Evolutionary conservation across 2,329 filamentous ascomycete genomes (phyloP).

Genomic region (Diaporthe amygdali): DNA sequence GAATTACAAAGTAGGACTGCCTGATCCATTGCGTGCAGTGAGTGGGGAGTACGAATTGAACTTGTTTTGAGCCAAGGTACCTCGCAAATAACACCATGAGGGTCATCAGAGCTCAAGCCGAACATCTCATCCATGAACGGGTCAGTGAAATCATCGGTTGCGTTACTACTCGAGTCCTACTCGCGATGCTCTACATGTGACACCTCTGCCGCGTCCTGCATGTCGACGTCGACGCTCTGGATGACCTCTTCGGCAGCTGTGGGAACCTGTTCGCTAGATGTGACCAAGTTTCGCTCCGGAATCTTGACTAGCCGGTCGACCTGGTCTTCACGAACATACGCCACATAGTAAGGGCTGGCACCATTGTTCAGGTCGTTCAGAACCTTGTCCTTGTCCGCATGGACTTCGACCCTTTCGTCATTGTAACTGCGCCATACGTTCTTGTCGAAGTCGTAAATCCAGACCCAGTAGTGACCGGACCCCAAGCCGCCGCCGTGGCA

Average conservation of each 20-base stretch:
- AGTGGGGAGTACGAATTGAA: too few species aligned
- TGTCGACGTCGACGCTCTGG: constrained; percentile 2
- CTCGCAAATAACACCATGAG: too few species aligned
- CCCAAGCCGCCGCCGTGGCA: constrained; percentile 79
- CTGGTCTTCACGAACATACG: constrained; percentile 38
- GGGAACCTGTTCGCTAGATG: neutral
- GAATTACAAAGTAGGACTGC: neutral
- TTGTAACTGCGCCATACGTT: constrained; percentile 93
- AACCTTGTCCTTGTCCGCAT: constrained; percentile 69
- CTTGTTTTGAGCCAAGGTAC: too few species aligned
- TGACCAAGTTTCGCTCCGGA: neutral
- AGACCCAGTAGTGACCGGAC: constrained; percentile 95
- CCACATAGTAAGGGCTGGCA: constrained; percentile 67
- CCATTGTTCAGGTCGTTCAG: constrained; percentile 69
- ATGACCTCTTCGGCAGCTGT: neutral
- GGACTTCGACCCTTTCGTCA: constrained; percentile 78
- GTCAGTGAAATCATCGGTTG: neutral
- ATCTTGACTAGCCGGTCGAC: constrained; percentile 32
- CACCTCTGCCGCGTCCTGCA: constrained; percentile 17
- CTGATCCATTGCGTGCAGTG: neutral
- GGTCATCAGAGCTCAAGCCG: neutral
- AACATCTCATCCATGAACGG: neutral
- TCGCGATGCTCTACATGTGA: constrained; percentile 17
- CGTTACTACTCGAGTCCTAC: constrained; percentile 8
- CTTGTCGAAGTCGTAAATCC: constrained; percentile 87